phyloP scores from a whole-genome alignment of 2,329 filamentous ascomycete species.

The Sarocladium oryzae region DNA sequence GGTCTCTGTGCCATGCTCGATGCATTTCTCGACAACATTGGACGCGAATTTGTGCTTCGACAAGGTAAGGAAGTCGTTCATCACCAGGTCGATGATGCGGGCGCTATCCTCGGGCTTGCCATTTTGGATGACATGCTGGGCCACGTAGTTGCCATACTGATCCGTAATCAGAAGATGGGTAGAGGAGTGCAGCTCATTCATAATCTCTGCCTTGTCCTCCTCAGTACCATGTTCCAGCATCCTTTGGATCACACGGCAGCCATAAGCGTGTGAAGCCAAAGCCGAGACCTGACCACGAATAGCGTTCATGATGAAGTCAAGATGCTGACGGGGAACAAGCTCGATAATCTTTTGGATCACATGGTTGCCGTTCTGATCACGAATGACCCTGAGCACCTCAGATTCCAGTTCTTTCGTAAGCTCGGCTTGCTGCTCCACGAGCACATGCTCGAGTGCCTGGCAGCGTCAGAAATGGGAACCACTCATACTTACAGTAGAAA shows the following conservation, averaged over 20 bases:
- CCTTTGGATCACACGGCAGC: constrained; percentile 87
- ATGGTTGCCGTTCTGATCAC: constrained; percentile 90
- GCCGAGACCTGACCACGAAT: constrained; percentile 69
- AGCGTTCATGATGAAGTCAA: constrained; percentile 78
- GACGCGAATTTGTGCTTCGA: constrained; percentile 97
- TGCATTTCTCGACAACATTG: constrained; percentile 93
- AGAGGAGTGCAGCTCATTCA: constrained; percentile 71
- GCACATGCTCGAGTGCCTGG: constrained; percentile 79
- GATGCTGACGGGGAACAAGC: constrained; percentile 66
- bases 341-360: constrained; percentile 94
- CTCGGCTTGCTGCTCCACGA: constrained; percentile 83
- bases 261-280: constrained; percentile 75
- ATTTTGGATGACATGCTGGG: constrained; percentile 81
- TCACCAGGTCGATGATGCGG: constrained; percentile 68
- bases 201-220: constrained; percentile 62
- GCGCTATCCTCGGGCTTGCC: constrained; percentile 67
- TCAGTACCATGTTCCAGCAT: constrained; percentile 79
- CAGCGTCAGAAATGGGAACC: constrained; percentile 8
- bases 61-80: constrained; percentile 62
- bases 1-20: constrained; percentile 61
- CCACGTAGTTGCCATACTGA: constrained; percentile 93
- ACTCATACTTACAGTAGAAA: not conserved
- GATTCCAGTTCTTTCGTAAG: constrained; percentile 77
- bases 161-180: constrained; percentile 71
- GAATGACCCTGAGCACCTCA: constrained; percentile 70